Evolutionary conservation across 257 asterid species (phyloP).

Genomic region (Primulina tabacum): DNA sequence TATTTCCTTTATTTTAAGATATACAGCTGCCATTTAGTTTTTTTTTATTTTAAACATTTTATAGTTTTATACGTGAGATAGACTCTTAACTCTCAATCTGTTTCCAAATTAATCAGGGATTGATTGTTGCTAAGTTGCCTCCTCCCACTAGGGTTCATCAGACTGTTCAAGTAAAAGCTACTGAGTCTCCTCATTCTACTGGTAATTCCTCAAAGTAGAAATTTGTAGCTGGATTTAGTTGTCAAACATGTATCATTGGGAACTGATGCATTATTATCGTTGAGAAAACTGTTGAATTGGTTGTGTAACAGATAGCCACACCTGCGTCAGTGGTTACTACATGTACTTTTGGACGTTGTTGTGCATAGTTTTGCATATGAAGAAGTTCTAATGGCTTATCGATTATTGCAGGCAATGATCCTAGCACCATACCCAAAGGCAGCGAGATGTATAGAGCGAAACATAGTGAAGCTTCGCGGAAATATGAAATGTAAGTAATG

Average conservation of each 20-base stretch:
- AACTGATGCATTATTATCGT: neutral
- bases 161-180: constrained; percentile 34
- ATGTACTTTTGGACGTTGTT: neutral
- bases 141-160: constrained; percentile 34
- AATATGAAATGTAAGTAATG: constrained; percentile 65
- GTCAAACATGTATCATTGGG: neutral
- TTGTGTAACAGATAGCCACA: neutral
- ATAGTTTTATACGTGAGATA: constrained; percentile 12
- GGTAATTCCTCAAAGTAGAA: constrained; percentile 28
- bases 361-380: neutral
- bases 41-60: neutral
- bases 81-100: constrained; percentile 7
- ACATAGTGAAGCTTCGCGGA: constrained; percentile 69
- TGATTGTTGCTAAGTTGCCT: constrained; percentile 49
- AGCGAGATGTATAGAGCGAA: constrained; percentile 70
- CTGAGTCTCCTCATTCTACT: constrained; percentile 40
- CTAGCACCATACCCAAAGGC: constrained; percentile 61
- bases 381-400: constrained; percentile 3
- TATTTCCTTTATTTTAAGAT: neutral
- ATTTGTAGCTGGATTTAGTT: neutral
- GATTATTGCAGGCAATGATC: constrained; percentile 42
- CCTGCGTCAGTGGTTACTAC: neutral
- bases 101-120: constrained; percentile 38
- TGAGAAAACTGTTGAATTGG: neutral
- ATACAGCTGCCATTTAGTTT: neutral